These are phyloP conservation scores for Carex arenaria DNA, from an alignment of 202 grass and related monocot genomes.

Conservation along the genomic window DNA sequence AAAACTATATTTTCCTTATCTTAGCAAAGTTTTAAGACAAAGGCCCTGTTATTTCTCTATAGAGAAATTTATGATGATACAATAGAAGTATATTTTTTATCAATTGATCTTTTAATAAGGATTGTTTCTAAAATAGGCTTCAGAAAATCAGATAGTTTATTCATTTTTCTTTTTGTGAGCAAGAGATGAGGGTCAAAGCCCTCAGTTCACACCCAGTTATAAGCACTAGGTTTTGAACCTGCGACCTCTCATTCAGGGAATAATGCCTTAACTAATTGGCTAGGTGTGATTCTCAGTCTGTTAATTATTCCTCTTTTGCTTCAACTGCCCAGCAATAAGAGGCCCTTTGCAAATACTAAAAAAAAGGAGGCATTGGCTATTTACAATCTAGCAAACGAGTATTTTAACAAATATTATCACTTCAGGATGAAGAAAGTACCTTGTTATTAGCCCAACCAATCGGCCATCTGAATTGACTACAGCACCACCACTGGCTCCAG, in stretches of 20 bases:
- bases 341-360: neutral
- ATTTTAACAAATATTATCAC: neutral
- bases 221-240: too few species aligned
- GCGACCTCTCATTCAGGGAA: too few species aligned
- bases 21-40: neutral
- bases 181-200: too few species aligned
- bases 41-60: neutral
- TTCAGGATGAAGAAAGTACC: constrained; percentile 25
- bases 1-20: neutral
- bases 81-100: too few species aligned
- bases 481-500: constrained; percentile 78
- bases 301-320: neutral
- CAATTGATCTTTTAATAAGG: too few species aligned
- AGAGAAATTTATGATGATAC: neutral
- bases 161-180: too few species aligned
- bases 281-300: neutral
- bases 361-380: neutral
- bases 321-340: neutral
- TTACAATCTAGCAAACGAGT: neutral
- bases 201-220: too few species aligned
- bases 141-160: too few species aligned
- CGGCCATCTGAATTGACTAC: constrained; percentile 64
- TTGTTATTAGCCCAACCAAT: constrained; percentile 91
- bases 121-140: too few species aligned
- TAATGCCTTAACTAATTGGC: too few species aligned